These are phyloP conservation scores for Tetrahymena borealis DNA, from an alignment of 73 alveolate genomes.

Conservation along the genomic window DNA sequence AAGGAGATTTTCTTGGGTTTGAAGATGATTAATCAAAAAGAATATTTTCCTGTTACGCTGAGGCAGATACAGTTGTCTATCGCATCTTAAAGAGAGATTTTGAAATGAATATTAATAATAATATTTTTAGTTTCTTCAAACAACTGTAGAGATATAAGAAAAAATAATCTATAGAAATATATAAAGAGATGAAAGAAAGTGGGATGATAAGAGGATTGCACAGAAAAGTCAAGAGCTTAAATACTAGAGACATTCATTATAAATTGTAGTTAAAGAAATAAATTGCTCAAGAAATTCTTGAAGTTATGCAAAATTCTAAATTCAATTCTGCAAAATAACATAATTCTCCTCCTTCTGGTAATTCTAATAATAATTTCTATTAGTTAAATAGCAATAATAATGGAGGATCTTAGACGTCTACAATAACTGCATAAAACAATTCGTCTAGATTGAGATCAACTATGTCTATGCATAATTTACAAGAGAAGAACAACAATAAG, in stretches of 20 bases:
- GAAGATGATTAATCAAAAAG: neutral
- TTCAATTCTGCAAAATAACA: neutral
- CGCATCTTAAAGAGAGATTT: neutral
- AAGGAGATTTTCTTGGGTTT: neutral
- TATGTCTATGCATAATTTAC: neutral
- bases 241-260: neutral
- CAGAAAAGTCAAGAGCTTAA: neutral
- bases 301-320: neutral
- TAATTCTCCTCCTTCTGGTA: no score
- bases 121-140: neutral
- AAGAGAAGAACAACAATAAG: neutral
- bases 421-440: neutral
- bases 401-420: neutral
- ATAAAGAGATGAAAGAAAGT: neutral
- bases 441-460: neutral
- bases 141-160: neutral
- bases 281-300: neutral
- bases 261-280: neutral
- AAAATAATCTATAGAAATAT: neutral
- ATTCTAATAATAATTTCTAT: no score
- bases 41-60: neutral
- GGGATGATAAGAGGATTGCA: neutral
- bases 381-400: neutral
- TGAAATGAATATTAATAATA: neutral
- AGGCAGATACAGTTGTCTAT: neutral